Conservation (phyloP, 768 basidiomycete genomes). For the Coprinellus aureogranulatus region DNA sequence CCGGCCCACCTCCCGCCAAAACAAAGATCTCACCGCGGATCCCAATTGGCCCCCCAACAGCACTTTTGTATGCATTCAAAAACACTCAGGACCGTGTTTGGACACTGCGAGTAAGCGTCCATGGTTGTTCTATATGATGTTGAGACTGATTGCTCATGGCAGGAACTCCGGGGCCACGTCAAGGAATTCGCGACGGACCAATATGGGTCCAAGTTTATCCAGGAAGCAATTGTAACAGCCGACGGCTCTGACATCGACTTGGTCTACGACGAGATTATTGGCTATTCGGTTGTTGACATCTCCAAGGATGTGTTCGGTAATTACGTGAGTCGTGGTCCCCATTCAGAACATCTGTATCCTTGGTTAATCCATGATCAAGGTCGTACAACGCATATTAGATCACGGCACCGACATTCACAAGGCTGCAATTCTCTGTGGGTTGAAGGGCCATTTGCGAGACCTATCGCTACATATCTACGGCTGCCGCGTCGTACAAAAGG, state of each 20-base stretch:
- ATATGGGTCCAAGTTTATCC: slow-evolving; percentile 97
- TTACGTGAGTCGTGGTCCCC: slow-evolving; percentile 57
- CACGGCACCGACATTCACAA: slow-evolving; percentile 77
- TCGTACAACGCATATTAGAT: slow-evolving; percentile 92
- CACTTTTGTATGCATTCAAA: slow-evolving; percentile 79
- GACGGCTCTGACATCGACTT: slow-evolving; percentile 59
- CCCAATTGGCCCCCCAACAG: background rate
- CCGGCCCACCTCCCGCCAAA: background rate
- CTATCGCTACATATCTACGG: slow-evolving; percentile 93
- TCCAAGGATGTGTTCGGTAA: slow-evolving; percentile 96
- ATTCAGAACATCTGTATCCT: slow-evolving; percentile 4
- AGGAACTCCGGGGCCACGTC: slow-evolving; percentile 86
- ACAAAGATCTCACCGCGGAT: background rate
- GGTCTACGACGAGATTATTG: slow-evolving; percentile 87
- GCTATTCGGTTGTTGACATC: slow-evolving; percentile 64
- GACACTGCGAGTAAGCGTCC: slow-evolving; percentile 67
- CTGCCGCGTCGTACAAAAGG: slow-evolving; percentile 94
- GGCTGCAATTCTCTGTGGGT: slow-evolving; percentile 59
- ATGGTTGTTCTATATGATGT: slow-evolving; percentile 1
- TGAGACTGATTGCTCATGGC: background rate
- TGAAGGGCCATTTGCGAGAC: slow-evolving; percentile 75
- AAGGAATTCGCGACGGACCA: slow-evolving; percentile 94
- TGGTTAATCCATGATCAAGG: slow-evolving; percentile 42
- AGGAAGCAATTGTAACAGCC: slow-evolving; percentile 75
- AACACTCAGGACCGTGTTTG: slow-evolving; percentile 71